Percentiles rank a stretch among this genome's conserved stretches.
Conservation (phyloP, 2,329 filamentous ascomycete genomes). For the Mollisiaceae sp. region DNA sequence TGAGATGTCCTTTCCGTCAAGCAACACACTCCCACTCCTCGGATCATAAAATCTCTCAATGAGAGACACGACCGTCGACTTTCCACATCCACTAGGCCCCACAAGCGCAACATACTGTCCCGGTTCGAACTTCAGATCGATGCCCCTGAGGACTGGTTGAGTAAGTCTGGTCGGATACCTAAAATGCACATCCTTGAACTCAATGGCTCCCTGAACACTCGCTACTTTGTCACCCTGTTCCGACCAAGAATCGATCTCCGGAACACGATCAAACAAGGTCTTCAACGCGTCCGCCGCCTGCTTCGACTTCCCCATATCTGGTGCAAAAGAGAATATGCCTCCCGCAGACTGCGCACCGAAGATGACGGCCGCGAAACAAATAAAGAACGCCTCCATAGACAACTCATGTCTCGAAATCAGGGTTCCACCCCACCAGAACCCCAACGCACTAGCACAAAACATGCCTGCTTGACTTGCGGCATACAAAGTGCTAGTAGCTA, state of each 20-base stretch:
- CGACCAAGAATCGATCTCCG: conserved; percentile 80
- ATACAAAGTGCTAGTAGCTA: conserved; percentile 39
- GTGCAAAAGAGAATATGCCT: conserved; percentile 25
- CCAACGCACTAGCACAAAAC: conserved; percentile 44
- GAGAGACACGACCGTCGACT: conserved; percentile 11
- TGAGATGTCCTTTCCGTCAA: conserved; percentile 16
- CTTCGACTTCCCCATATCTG: conserved; percentile 87
- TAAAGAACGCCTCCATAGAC: conserved; percentile 52
- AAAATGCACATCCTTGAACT: conserved; percentile 26
- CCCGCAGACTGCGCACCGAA: conserved; percentile 25
- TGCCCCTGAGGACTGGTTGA: conserved; percentile 21
- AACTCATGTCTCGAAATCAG: conserved; percentile 48
- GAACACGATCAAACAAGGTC: conserved; percentile 78
- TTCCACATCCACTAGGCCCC: conserved; percentile 13
- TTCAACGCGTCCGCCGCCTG: conserved; percentile 80
- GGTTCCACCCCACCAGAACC: conserved; percentile 47
- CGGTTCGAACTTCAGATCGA: conserved; percentile 47
- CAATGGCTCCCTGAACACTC: conserved; percentile 70
- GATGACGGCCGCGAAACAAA: conserved; percentile 55
- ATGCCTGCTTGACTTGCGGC: conserved; percentile 37
- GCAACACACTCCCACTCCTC: neutral
- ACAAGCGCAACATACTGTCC: conserved; percentile 15
- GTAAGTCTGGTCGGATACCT: conserved; percentile 23
- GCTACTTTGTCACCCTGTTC: conserved; percentile 65
- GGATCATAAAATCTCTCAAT: conserved; percentile 17